Evolutionary conservation across 768 basidiomycete genomes (phyloP).

Genomic region (Gloeostereum incarnatum): DNA sequence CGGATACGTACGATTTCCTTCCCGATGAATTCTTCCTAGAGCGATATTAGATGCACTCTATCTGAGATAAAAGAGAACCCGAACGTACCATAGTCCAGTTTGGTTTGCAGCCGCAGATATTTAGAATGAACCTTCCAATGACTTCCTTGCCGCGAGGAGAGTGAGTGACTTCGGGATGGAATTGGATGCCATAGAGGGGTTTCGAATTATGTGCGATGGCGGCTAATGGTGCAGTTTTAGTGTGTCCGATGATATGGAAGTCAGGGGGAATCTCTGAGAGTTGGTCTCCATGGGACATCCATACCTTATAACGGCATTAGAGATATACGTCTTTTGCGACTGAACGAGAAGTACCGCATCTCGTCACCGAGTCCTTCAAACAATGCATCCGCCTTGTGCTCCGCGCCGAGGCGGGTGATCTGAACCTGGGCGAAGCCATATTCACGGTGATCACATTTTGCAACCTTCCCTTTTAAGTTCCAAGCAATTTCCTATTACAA

Average conservation of each 20-base stretch:
- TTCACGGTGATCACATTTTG: conserved; percentile 84
- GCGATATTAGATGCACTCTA: conserved; percentile 5
- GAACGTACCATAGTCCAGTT: conserved; percentile 88
- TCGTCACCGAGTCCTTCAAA: conserved; percentile 85
- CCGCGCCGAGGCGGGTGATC: conserved; percentile 48
- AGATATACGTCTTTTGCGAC: background rate
- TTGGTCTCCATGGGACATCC: conserved; percentile 99
- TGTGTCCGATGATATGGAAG: conserved; percentile 85
- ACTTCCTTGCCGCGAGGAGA: conserved; percentile 84
- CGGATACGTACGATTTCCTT: conserved; percentile 93
- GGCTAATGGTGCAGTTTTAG: conserved; percentile 82
- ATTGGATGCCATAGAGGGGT: conserved; percentile 93
- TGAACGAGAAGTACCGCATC: conserved; percentile 56
- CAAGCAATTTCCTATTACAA: conserved; percentile 80
- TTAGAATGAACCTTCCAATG: conserved; percentile 74
- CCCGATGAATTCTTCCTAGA: conserved; percentile 91
- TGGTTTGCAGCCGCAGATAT: conserved; percentile 71
- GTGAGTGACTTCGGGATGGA: conserved; percentile 98
- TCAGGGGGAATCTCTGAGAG: conserved; percentile 70
- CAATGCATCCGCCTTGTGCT: conserved; percentile 53
- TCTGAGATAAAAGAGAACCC: conserved; percentile 5
- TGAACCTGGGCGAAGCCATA: conserved; percentile 87
- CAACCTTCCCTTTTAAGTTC: conserved; percentile 77
- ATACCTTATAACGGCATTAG: conserved; percentile 51
- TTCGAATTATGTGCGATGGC: conserved; percentile 88